These are phyloP conservation scores for Leccinum variicolor DNA, from an alignment of 768 basidiomycete genomes.

Conservation along the genomic window DNA sequence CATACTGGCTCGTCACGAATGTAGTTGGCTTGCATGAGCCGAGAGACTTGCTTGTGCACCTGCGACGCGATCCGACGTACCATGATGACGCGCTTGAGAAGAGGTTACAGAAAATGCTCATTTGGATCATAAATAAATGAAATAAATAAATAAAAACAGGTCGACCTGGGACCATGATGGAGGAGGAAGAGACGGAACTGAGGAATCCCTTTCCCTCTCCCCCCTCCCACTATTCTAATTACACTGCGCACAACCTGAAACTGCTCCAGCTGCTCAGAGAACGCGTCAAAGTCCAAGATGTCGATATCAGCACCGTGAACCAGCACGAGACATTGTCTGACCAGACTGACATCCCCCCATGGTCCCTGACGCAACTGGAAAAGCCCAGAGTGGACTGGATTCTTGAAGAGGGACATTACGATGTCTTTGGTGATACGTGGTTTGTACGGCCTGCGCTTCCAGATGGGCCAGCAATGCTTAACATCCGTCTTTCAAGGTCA, in stretches of 20 bases:
- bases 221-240: constrained; percentile 78
- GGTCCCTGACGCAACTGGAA: constrained; percentile 72
- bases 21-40: constrained; percentile 66
- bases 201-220: constrained; percentile 90
- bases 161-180: constrained; percentile 21
- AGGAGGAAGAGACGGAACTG: constrained; percentile 71
- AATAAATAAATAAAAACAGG: background rate
- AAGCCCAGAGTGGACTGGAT: constrained; percentile 92
- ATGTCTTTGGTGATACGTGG: constrained; percentile 86
- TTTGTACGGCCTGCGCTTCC: constrained; percentile 54
- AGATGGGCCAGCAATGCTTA: constrained; percentile 10
- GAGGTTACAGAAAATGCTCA: too few relatives aligned
- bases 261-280: constrained; percentile 62
- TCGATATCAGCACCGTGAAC: constrained; percentile 38
- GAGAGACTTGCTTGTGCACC: constrained; percentile 84
- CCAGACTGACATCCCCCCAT: constrained; percentile 72
- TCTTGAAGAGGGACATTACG: constrained; percentile 77
- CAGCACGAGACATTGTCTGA: constrained; percentile 68
- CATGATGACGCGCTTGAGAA: constrained; percentile 38
- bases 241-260: constrained; percentile 69
- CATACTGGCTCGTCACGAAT: constrained; percentile 70
- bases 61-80: constrained; percentile 80
- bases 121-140: background rate
- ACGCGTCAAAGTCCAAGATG: constrained; percentile 38
- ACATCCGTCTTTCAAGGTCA: constrained; percentile 50